These are phyloP conservation scores for Pisolithus albus DNA, from an alignment of 768 basidiomycete species.

Conservation along the genomic window DNA sequence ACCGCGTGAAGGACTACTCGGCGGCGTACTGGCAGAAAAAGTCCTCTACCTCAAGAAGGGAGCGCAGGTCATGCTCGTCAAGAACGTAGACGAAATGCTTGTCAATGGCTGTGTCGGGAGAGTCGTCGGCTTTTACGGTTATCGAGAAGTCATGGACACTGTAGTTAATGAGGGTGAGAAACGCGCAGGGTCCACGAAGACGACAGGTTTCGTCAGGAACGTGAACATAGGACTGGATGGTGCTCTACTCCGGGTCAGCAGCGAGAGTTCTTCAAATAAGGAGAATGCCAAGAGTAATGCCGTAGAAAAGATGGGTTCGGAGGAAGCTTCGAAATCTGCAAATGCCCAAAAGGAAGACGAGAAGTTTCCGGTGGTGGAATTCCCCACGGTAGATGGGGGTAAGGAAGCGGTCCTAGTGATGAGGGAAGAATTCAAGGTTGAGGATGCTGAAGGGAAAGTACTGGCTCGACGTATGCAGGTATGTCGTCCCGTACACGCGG, in stretches of 20 bases:
- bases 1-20: slow-evolving; percentile 47
- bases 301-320: slow-evolving; percentile 19
- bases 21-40: slow-evolving; percentile 55
- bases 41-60: slow-evolving; percentile 50
- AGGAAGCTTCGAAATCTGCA: slow-evolving; percentile 18
- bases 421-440: slow-evolving; percentile 47
- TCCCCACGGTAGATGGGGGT: slow-evolving; percentile 34
- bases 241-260: slow-evolving; percentile 6
- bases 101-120: slow-evolving; percentile 66
- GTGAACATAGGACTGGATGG: slow-evolving; percentile 28
- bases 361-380: slow-evolving; percentile 41
- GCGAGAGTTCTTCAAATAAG: slow-evolving; percentile 18
- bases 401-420: slow-evolving; percentile 43
- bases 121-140: slow-evolving; percentile 46
- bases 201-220: slow-evolving; percentile 30
- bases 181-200: slow-evolving; percentile 16
- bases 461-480: slow-evolving; percentile 44
- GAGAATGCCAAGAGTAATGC: slow-evolving; percentile 24
- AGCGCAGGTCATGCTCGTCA: slow-evolving; percentile 65
- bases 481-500: not conserved
- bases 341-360: slow-evolving; percentile 33
- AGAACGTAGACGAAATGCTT: slow-evolving; percentile 55
- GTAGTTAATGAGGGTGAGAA: slow-evolving; percentile 21
- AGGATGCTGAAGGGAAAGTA: slow-evolving; percentile 44
- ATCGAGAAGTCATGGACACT: slow-evolving; percentile 14